Evolutionary conservation across 2,329 filamentous ascomycete species (phyloP).

Genomic region (Lizonia empirigonia): DNA sequence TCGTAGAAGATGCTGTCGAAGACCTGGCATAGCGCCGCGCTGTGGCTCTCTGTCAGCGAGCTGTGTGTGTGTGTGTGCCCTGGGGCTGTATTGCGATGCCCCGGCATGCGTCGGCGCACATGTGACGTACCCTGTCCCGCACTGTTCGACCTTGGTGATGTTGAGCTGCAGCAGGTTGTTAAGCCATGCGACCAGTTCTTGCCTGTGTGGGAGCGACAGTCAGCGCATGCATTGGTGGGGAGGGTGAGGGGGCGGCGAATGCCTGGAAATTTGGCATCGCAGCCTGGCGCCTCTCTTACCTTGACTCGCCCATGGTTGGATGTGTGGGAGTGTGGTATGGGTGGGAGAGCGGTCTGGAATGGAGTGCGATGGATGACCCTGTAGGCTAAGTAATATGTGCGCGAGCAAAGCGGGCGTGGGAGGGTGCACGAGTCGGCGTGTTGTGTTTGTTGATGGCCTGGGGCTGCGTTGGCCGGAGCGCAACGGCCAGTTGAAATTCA

Average conservation of each 20-base stretch:
- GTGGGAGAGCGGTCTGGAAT: constrained; percentile 8
- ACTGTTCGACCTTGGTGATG: constrained; percentile 98
- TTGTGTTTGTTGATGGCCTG: constrained; percentile 37
- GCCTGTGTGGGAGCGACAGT: constrained; percentile 62
- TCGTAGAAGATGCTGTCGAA: constrained; percentile 98
- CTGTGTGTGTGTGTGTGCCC: constrained; percentile 1
- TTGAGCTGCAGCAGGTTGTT: constrained; percentile 98
- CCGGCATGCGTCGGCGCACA: constrained; percentile 12
- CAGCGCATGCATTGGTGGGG: constrained; percentile 27
- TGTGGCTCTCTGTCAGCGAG: constrained; percentile 50
- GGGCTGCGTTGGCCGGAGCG: constrained; percentile 15
- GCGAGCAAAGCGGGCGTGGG: constrained; percentile 6
- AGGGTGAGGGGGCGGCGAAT: constrained; percentile 28
- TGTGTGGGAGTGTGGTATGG: constrained; percentile 10
- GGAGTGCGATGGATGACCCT: constrained; percentile 8
- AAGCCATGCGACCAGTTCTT: constrained; percentile 94
- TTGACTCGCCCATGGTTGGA: constrained; percentile 67
- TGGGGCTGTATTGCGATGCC: constrained; percentile 4
- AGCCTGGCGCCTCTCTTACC: constrained; percentile 50
- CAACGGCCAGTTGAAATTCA: constrained; percentile 25
- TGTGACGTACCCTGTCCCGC: constrained; percentile 83
- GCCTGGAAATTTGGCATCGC: constrained; percentile 22
- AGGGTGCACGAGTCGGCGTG: constrained; percentile 16
- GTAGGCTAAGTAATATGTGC: constrained; percentile 7
- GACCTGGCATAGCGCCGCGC: constrained; percentile 93